Evolutionary conservation across 129 eudicot genomes (phyloP).

Genomic region (Pittosporum tobira): DNA sequence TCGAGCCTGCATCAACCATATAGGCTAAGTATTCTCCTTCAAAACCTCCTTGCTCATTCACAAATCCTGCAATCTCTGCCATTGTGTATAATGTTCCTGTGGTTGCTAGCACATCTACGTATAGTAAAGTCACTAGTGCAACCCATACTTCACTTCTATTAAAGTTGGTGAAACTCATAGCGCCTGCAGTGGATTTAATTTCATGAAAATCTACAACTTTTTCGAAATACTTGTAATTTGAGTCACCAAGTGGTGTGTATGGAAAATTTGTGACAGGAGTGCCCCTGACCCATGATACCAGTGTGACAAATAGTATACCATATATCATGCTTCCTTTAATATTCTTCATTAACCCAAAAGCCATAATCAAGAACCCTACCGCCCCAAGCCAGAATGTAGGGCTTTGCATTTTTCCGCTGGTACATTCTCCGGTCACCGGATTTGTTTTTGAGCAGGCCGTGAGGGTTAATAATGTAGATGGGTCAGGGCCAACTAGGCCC

Average conservation of each 20-base stretch:
- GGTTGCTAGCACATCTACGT: constrained; percentile 74
- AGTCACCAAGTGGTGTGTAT: constrained; percentile 54
- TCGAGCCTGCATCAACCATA: constrained; percentile 82
- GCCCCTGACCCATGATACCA: constrained; percentile 67
- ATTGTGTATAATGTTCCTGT: constrained; percentile 81
- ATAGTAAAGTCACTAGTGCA: constrained; percentile 61
- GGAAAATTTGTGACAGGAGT: constrained; percentile 70
- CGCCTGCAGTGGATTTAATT: constrained; percentile 63
- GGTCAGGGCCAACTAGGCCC: constrained; percentile 72
- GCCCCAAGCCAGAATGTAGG: constrained; percentile 80
- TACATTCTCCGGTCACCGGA: constrained; percentile 51
- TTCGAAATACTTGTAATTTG: constrained; percentile 52
- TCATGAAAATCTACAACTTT: constrained; percentile 66
- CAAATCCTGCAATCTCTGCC: constrained; percentile 73
- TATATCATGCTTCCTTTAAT: constrained; percentile 82
- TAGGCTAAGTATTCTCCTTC: constrained; percentile 79
- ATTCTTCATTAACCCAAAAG: constrained; percentile 63
- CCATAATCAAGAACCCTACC: constrained; percentile 53
- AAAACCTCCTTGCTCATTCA: constrained; percentile 40
- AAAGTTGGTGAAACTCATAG: constrained; percentile 58
- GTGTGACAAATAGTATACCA: constrained; percentile 64
- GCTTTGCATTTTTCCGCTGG: constrained; percentile 56
- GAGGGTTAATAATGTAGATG: constrained; percentile 48
- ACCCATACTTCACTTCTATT: constrained; percentile 69
- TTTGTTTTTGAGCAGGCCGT: constrained; percentile 48